A percentile compares a stretch with the other conserved stretches of the same genome.
phyloP scores from a whole-genome alignment of 805 yeast species.

The Hanseniaspora occidentalis region DNA sequence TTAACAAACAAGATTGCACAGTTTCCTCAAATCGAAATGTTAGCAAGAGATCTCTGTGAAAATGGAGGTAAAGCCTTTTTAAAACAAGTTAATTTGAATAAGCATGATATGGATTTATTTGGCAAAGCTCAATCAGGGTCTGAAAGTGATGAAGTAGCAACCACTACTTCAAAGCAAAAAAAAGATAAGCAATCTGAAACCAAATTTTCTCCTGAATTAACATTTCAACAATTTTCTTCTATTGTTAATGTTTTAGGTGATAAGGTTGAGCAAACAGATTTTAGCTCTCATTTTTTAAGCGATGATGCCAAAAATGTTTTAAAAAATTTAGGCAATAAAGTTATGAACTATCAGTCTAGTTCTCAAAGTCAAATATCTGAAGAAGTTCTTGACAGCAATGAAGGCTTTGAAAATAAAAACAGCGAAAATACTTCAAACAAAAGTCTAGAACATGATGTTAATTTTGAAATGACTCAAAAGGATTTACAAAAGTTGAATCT shows the following conservation, averaged over 20 bases:
- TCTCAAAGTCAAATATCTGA: background rate
- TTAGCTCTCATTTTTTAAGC: background rate
- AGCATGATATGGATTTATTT: no score
- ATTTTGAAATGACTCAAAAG: background rate
- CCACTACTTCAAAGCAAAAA: slow-evolving; percentile 20
- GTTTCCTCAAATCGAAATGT: slow-evolving; percentile 36
- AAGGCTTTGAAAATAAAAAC: no score
- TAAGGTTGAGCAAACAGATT: background rate
- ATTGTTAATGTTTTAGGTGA: background rate
- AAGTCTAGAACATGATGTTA: no score
- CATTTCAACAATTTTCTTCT: background rate
- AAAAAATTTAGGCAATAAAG: no score
- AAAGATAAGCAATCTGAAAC: slow-evolving; percentile 17
- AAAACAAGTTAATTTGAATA: slow-evolving; percentile 66
- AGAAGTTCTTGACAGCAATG: no score
- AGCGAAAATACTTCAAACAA: no score
- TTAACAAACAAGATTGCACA: slow-evolving; percentile 21
- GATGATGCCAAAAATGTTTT: background rate
- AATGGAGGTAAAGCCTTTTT: slow-evolving; percentile 71
- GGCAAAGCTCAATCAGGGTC: no score
- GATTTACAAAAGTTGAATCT: background rate
- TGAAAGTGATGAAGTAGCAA: no score
- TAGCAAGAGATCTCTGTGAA: slow-evolving; percentile 70
- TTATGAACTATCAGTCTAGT: no score
- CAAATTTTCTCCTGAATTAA: slow-evolving; percentile 8